These are phyloP conservation scores for Cardamine chenopodiifolia DNA, from an alignment of 345 rosid species.

Conservation along the genomic window DNA sequence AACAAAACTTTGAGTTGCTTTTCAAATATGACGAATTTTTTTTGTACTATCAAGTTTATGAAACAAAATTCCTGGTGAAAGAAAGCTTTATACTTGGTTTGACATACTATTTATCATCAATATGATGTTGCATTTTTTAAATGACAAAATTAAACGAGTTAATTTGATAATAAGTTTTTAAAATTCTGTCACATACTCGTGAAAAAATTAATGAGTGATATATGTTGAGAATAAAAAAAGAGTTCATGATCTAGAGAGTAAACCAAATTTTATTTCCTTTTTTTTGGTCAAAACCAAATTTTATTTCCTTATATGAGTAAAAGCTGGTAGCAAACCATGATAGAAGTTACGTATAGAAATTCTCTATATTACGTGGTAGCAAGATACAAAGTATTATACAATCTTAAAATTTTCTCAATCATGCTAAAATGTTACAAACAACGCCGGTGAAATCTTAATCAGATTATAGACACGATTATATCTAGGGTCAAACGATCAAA, in stretches of 20 bases:
- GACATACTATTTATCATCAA: background rate
- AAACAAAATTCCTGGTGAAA: background rate
- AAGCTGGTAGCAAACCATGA: too few relatives aligned
- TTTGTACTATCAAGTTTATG: background rate
- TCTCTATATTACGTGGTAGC: conserved; percentile 2
- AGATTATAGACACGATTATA: conserved; percentile 7
- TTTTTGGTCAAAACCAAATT: too few relatives aligned
- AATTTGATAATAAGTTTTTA: background rate
- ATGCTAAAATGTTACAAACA: background rate
- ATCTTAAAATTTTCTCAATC: background rate
- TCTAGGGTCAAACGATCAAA: background rate
- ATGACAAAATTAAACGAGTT: background rate
- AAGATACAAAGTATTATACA: background rate
- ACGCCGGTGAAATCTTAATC: background rate
- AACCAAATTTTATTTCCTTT: too few relatives aligned
- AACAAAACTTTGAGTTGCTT: background rate
- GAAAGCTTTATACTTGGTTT: background rate
- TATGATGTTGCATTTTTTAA: background rate
- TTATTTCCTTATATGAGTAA: background rate
- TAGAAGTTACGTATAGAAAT: background rate
- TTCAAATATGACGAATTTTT: background rate
- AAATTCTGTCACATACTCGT: background rate
- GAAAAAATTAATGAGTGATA: background rate
- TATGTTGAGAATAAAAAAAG: background rate
- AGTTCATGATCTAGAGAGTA: background rate